Base-by-base conservation (phyloP, 2,329 filamentous ascomycete species). In the Calonectria naviculata region DNA sequence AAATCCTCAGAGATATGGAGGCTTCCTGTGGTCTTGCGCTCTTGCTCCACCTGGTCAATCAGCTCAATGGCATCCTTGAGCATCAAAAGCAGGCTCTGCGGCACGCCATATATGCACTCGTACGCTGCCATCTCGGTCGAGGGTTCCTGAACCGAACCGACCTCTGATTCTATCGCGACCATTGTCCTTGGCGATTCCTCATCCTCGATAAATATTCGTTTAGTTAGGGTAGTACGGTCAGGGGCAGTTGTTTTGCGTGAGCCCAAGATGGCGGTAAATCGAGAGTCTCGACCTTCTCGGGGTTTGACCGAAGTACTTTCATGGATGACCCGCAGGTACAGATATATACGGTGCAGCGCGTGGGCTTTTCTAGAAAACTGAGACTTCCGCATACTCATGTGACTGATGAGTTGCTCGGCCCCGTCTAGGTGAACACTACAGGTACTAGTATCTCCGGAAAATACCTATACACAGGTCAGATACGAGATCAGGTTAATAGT, bases 371-470 rank as follows among this genome's bases (percentile, higher is more conserved):
- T 54, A 0, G 73, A 75, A 24, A 69, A 75, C 15, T 67, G 73
- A 2, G 63, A 44, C 46, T 78, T 79, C 15, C 70, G 71, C 0
- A 21, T 64, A n/a, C 62, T 68, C 41, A 68, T 73, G 34, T 77
- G 67, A 13, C 21, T 73, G 9, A 79, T 79, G 15, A 79, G 63
- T 7, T 71, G 70, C 3, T 65, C 49, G 4, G 73, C 75, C 4
- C 76, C 75, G 41, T 76, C 71, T 6, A 79, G 54, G 47, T 79
- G 76, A 1, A 79, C 60, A 29, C 70, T 58, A 26, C 76, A 78
- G 5, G 74, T 78, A 46, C 70, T 68, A 2, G 73, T 78, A n/a
- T 79, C 76, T 49, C 76, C 76, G 2, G 74, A 78, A 71, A 78
- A 78, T 42, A 79, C 76, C 74, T 78, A 38, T 13, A 6, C 2